Evolutionary conservation across 148 eudicot species (phyloP).

Genomic region (Vaccinium darrowii): DNA sequence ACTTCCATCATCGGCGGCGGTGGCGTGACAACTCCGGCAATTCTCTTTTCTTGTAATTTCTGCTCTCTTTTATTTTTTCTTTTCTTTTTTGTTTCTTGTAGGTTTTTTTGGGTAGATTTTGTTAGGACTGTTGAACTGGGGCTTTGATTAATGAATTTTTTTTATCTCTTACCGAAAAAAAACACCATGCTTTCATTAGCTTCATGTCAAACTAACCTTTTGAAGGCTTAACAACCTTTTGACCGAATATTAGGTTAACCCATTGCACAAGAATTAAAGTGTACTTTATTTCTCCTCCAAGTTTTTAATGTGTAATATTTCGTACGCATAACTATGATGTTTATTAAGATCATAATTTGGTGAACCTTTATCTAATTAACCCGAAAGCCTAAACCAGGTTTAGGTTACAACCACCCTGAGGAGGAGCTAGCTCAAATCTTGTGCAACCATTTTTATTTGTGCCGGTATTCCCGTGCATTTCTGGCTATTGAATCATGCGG

Average conservation of each 20-base stretch:
- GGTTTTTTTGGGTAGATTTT: too few species aligned
- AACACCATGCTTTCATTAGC: not conserved
- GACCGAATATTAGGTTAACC: conserved; percentile 1
- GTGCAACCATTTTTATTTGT: not conserved
- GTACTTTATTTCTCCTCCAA: not conserved
- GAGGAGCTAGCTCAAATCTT: not conserved
- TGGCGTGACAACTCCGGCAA: too few species aligned
- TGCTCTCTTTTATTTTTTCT: too few species aligned
- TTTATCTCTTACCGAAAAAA: too few species aligned
- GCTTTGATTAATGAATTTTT: too few species aligned
- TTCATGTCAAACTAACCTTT: not conserved
- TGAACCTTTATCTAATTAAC: not conserved
- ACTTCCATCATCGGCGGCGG: too few species aligned
- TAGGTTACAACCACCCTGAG: not conserved
- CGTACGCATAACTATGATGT: not conserved
- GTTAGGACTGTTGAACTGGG: too few species aligned
- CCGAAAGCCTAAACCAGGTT: not conserved
- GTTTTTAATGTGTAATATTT: not conserved
- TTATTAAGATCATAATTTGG: not conserved
- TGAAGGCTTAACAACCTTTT: not conserved
- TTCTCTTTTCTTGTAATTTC: too few species aligned
- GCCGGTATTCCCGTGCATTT: not conserved
- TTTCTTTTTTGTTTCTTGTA: too few species aligned
- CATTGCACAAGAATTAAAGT: not conserved
- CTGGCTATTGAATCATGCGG: not conserved